A percentile compares a stretch with the other conserved stretches of the same genome.
These are phyloP conservation scores for Phytophthora sp. DNA, from an alignment of 352 stramenopile species.

Conservation along the genomic window DNA sequence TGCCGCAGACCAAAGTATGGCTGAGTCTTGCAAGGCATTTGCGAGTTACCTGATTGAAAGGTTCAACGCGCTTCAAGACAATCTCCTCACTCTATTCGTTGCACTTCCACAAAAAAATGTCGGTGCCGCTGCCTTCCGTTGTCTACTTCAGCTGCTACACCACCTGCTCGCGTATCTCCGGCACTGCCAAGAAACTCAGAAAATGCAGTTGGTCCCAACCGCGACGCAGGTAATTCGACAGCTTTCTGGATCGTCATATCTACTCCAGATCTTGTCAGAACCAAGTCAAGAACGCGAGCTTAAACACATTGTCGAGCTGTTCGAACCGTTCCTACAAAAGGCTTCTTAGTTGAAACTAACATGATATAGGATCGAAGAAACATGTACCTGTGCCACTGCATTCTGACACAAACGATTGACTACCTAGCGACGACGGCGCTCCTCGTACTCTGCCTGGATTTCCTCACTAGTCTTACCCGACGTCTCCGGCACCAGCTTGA, in stretches of 20 bases:
- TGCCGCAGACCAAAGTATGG: slow-evolving; percentile 32
- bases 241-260: slow-evolving; percentile 66
- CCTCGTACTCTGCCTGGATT: no score
- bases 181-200: slow-evolving; percentile 45
- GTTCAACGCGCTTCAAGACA: slow-evolving; percentile 68
- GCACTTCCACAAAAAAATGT: slow-evolving; percentile 38
- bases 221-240: slow-evolving; percentile 52
- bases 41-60: slow-evolving; percentile 47
- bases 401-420: no score
- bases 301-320: slow-evolving; percentile 47
- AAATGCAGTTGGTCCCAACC: slow-evolving; percentile 40
- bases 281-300: slow-evolving; percentile 57
- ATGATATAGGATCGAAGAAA: slow-evolving; percentile 29
- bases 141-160: slow-evolving; percentile 67
- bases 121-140: slow-evolving; percentile 47
- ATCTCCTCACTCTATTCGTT: slow-evolving; percentile 71
- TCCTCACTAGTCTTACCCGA: no score
- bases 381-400: slow-evolving; percentile 9
- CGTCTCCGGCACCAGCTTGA: no score
- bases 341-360: slow-evolving; percentile 22
- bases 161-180: slow-evolving; percentile 65
- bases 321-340: slow-evolving; percentile 36
- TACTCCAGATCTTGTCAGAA: slow-evolving; percentile 58
- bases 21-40: slow-evolving; percentile 25
- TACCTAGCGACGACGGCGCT: no score